A percentile compares a stretch with the other conserved stretches of the same genome.
These are phyloP conservation scores for Tetrapisispora iriomotensis DNA, from an alignment of 805 yeast species.

Conservation along the genomic window DNA sequence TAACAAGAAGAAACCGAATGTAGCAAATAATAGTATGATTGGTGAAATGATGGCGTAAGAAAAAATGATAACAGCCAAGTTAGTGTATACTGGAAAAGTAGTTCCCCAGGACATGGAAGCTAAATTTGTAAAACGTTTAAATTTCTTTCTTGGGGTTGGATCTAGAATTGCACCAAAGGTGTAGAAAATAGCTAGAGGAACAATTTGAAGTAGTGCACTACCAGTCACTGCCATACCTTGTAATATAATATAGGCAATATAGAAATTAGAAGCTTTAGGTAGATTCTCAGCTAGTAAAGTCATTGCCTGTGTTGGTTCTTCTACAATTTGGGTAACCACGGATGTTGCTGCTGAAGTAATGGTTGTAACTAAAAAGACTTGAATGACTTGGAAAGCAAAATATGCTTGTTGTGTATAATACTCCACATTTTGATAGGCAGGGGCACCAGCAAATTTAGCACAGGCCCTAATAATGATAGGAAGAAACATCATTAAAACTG, in stretches of 20 bases:
- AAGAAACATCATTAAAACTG: conserved; percentile 54
- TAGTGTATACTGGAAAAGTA: conserved; percentile 63
- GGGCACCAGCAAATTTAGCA: conserved; percentile 52
- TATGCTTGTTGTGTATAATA: conserved; percentile 56
- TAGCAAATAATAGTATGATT: conserved; percentile 63
- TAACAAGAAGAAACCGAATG: conserved; percentile 57
- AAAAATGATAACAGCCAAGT: conserved; percentile 57
- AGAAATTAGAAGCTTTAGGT: conserved; percentile 68
- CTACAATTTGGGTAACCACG: conserved; percentile 50
- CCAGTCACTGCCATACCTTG: conserved; percentile 62
- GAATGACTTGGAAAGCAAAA: conserved; percentile 61
- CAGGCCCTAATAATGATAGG: conserved; percentile 55
- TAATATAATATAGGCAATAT: conserved; percentile 53
- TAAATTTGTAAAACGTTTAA: conserved; percentile 46
- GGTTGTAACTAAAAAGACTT: conserved; percentile 62
- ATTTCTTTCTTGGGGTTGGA: conserved; percentile 57
- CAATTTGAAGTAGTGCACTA: conserved; percentile 55
- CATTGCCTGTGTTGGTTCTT: conserved; percentile 51
- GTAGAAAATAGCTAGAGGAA: conserved; percentile 48
- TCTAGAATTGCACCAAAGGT: conserved; percentile 49
- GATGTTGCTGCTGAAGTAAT: conserved; percentile 64
- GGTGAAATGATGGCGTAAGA: conserved; percentile 75
- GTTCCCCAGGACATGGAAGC: conserved; percentile 63
- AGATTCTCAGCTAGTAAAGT: conserved; percentile 50
- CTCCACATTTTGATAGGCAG: conserved; percentile 50